Percentiles rank a stretch among this genome's conserved stretches.
These are phyloP conservation scores for Cladophialophora immunda DNA, from an alignment of 2,329 filamentous ascomycete species.

Conservation along the genomic window DNA sequence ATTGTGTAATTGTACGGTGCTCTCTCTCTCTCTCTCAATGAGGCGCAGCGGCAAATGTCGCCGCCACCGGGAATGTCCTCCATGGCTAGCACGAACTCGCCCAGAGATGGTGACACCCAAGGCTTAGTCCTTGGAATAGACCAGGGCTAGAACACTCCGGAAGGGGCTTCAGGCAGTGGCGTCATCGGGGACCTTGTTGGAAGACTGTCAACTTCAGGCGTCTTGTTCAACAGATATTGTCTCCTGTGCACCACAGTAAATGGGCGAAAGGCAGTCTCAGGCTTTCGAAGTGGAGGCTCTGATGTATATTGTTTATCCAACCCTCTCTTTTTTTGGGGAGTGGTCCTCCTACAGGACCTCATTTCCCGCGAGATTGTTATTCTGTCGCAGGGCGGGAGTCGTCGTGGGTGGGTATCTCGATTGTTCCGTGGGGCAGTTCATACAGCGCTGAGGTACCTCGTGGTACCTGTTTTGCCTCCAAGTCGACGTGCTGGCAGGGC, in stretches of 20 bases:
- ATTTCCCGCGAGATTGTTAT: conserved; percentile 3
- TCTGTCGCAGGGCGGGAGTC: not conserved
- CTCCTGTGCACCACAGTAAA: too few species aligned
- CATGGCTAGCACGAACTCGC: too few species aligned
- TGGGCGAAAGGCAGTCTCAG: not conserved
- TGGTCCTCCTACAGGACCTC: not conserved
- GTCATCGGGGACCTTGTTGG: not conserved
- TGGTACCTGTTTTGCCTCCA: not conserved
- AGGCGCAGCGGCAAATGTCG: too few species aligned
- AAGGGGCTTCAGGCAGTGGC: not conserved
- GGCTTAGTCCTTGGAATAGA: too few species aligned
- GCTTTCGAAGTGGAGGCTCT: not conserved
- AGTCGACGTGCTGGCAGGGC: not conserved
- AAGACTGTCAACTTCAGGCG: not conserved
- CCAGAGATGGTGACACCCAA: too few species aligned
- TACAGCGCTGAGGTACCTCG: not conserved
- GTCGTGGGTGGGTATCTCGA: not conserved
- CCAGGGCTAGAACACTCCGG: too few species aligned
- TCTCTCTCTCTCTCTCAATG: too few species aligned
- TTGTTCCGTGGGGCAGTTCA: not conserved
- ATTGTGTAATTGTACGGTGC: too few species aligned
- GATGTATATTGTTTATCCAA: not conserved
- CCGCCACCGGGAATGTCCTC: too few species aligned
- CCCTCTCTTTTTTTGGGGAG: not conserved
- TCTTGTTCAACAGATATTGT: not conserved